Evolutionary conservation across 1,284 basidiomycete species (phyloP), one percentile per base, ranked within the genome.

Genomic region (Sutorius eximius): DNA sequence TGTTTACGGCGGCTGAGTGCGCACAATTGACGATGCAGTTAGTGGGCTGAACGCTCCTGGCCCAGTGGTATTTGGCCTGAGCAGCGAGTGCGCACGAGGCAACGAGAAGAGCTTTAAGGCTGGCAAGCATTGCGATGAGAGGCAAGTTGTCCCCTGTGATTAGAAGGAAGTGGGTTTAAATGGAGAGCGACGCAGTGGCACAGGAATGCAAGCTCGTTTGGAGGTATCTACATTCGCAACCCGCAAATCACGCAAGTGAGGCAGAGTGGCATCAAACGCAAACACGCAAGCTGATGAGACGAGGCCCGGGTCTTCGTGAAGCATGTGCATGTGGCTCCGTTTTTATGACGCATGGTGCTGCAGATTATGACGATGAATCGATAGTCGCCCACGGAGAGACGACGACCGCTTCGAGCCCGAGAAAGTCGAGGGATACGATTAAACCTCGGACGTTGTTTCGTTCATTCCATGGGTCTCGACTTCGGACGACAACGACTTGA

Each of bases 1-100:
- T 34, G 5, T 1, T 11, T 0, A 15, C 0, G 0, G 59, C 55
- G 0, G 68, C 70, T 0, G 0, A 0, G 8, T 37, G 36, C n/a
- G 52, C 33, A 7, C 70, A 72, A 11, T 0, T 0, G 2, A 63
- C 0, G 40, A 69, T 56, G 29, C 67, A 69, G 0, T 11, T 0
- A 33, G 55, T 42, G 8, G 57, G 18, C 2, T 48, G 45, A 12
- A 49, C 16, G 0, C 55, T 16, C 6, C 30, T 3, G 18, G 29
- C 33, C 11, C 16, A 3, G 27, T 15, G 1, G 5, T 51, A 32
- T 55, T 67, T 66, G 0, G 64, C 69, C 0, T 58, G 51, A 1
- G 38, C 65, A 15, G 53, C 41, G 37, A 70, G 45, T 4, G 46
- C 59, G n/a, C 58, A 64, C 0, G 59, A 40, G 20, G 38, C 49